A percentile compares a stretch with the other conserved stretches of the same genome.
Evolutionary conservation across 192 early-diverging fungal species (phyloP).

Genomic region (Linnemannia exigua): DNA sequence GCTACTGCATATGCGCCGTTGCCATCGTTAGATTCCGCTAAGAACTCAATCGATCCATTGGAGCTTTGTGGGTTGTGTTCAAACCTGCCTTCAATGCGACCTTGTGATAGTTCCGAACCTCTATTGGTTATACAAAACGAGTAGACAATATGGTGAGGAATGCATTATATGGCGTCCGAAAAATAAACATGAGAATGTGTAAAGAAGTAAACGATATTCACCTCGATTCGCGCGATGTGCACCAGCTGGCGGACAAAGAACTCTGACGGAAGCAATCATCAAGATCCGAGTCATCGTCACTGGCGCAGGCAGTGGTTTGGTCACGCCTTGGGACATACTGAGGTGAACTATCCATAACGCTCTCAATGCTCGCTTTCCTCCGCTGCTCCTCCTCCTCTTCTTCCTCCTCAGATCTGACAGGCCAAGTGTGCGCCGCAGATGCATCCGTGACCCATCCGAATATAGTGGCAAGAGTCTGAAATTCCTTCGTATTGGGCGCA

Average conservation of each 20-base stretch:
- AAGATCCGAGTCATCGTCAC: conserved; percentile 27
- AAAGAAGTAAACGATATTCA: not conserved
- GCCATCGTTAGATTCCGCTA: not conserved
- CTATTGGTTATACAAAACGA: not conserved
- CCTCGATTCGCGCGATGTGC: conserved; percentile 19
- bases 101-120: not conserved
- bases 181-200: not conserved
- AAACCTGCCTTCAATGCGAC: not conserved
- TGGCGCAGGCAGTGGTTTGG: conserved; percentile 10
- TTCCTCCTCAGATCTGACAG: not conserved
- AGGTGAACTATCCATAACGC: not conserved
- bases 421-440: conserved; percentile 2
- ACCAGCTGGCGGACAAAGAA: not conserved
- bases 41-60: conserved; percentile 12
- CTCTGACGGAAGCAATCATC: not conserved
- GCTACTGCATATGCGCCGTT: not conserved
- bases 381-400: not conserved
- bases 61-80: not conserved
- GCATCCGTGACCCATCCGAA: conserved; percentile 60
- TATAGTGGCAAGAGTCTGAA: conserved; percentile 55
- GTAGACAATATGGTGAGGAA: not conserved
- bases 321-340: not conserved
- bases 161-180: not conserved
- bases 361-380: not conserved
- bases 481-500: conserved; percentile 59